phyloP scores from a whole-genome alignment of 2,329 filamentous ascomycete genomes.

The Alternaria sp. region DNA sequence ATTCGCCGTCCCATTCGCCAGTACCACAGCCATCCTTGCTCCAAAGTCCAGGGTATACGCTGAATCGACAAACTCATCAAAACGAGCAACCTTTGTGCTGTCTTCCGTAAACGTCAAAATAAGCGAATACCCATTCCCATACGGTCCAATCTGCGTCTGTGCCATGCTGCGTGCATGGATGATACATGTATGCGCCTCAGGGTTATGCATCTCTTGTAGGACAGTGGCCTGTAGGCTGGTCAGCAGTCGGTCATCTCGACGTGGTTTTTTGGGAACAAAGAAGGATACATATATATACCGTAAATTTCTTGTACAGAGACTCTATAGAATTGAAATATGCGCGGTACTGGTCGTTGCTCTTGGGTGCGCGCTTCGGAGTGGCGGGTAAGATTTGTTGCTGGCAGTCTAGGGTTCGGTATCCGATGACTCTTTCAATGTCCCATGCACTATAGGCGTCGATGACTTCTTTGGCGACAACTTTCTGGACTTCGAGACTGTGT shows the following conservation, averaged over 20 bases:
- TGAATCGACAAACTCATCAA: slow-evolving; percentile 1
- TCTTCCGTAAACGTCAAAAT: too few species aligned
- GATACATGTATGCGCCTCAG: slow-evolving; percentile 1
- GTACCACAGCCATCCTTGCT: neutral
- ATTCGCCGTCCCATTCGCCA: slow-evolving; percentile 3
- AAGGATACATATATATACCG: neutral
- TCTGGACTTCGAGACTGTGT: neutral
- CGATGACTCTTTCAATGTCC: neutral
- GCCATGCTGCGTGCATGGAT: too few species aligned
- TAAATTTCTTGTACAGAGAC: neutral
- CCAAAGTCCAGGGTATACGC: slow-evolving; percentile 11
- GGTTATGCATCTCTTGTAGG: slow-evolving; percentile 8
- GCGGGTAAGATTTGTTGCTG: slow-evolving; percentile 4
- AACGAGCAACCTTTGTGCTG: too few species aligned
- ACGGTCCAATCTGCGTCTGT: too few species aligned
- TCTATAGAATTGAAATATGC: neutral
- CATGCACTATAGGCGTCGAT: neutral
- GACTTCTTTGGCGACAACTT: neutral
- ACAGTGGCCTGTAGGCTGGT: slow-evolving; percentile 2
- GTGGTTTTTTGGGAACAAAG: neutral
- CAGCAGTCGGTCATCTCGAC: neutral
- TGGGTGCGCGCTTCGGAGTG: neutral
- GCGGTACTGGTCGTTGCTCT: slow-evolving; percentile 1
- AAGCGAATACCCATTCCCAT: too few species aligned
- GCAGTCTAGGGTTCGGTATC: slow-evolving; percentile 4